Evolutionary conservation across 345 rosid species (phyloP), one percentile per base, ranked within the genome.

Genomic region (Schrenkiella parvula): DNA sequence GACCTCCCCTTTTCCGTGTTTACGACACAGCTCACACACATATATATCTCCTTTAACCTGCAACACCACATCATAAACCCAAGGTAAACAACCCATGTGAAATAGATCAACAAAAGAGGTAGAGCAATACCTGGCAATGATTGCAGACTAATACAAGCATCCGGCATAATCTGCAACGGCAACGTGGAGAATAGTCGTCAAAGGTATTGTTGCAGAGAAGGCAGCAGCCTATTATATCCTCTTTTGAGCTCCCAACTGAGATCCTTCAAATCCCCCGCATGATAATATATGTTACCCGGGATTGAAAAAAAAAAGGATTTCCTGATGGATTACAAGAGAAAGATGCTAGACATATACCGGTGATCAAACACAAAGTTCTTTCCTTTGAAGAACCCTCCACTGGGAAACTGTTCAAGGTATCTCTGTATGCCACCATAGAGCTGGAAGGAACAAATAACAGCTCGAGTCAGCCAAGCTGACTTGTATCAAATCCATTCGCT

Each of bases 351-450:
- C 0, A 55, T 82, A 67, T 87, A 91, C 99, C 95, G 85, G 78
- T 87, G 96, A 79, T 91, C 96, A 73, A 95, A 95, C 70, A 95
- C 99, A 71, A 95, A 95, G 75, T 87, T 91, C 82, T 95, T 95
- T 71, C 99, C 99, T 82, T 82, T 84, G 77, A 89, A 95, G 74
- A 82, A 89, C 26, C 97, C 97, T 54, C 99, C 93, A 83, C 80
- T 85, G 5, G 97, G 97, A 71, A 81, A 91, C 71, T 91, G 90
- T 80, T 89, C 99, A 79, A 91, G 84, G 79, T 95, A 95, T 57
- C 96, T 86, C 64, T 88, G 96, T 77, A 95, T 88, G 61, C 99
- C 99, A 76, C 99, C 99, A 82, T 60, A 89, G 71, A 95, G 84
- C 97, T 95, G 85, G 87, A 63, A 70, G 34, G 38, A 50, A 42